Percentiles rank a stretch among this genome's conserved stretches.
These are phyloP conservation scores for Xylaria sp. DNA, from an alignment of 2,329 filamentous ascomycete genomes.

Conservation along the genomic window DNA sequence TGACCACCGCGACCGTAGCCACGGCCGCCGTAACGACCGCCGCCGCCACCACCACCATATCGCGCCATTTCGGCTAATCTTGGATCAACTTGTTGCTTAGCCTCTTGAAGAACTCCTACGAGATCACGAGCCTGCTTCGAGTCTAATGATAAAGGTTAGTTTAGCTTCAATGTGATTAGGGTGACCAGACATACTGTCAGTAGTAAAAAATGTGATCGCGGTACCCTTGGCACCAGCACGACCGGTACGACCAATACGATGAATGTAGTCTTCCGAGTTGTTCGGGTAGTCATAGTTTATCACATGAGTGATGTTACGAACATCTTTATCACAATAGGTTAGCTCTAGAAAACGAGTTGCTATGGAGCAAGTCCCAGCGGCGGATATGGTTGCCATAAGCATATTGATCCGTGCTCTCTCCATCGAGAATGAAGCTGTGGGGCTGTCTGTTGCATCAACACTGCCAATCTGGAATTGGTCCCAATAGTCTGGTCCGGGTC, in stretches of 20 bases:
- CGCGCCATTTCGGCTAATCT: slow-evolving; percentile 95
- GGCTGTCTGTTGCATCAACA: slow-evolving; percentile 70
- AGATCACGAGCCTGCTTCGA: slow-evolving; percentile 97
- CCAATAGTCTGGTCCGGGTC: slow-evolving; percentile 63
- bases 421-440: slow-evolving; percentile 58
- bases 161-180: background rate
- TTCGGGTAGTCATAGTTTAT: slow-evolving; percentile 99
- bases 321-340: slow-evolving; percentile 86
- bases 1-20: slow-evolving; percentile 71
- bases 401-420: slow-evolving; percentile 65
- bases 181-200: slow-evolving; percentile 78
- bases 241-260: slow-evolving; percentile 95
- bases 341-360: slow-evolving; percentile 72
- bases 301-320: slow-evolving; percentile 99
- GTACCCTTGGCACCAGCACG: slow-evolving; percentile 94
- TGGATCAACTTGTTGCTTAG: slow-evolving; percentile 98
- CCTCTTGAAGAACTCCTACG: slow-evolving; percentile 89
- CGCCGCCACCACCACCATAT: slow-evolving; percentile 85
- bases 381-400: slow-evolving; percentile 59
- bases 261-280: slow-evolving; percentile 98
- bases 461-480: slow-evolving; percentile 63
- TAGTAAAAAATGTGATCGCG: slow-evolving; percentile 98
- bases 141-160: slow-evolving; percentile 65
- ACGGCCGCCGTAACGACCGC: slow-evolving; percentile 75
- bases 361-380: slow-evolving; percentile 72